Evolutionary conservation across 257 asterid genomes (phyloP), one percentile per base, ranked within the genome.

Genomic region (Gentiana macrophylla): DNA sequence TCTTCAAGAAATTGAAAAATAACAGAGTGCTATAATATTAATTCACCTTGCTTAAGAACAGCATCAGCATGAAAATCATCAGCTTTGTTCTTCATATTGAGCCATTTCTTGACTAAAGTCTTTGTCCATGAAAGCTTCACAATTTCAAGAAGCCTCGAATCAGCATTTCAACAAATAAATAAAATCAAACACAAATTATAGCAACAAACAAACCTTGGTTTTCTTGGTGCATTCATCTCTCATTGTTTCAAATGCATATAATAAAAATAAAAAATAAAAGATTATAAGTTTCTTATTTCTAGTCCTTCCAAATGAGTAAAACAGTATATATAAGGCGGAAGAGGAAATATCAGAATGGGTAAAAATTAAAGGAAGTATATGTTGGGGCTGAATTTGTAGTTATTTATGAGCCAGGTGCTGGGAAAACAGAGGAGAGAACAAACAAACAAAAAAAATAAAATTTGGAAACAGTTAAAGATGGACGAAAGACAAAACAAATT

Each of bases 41-140:
- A 66, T 66, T 74, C 67, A 79, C 96, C 92, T 76, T 72, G 70
- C 53, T 37, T 68, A 53, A 74, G 74, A 72, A 83, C 68, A 78
- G 81, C 94, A 72, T 84, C 98, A 43, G 98, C 97, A 61, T 92
- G 98, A 65, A 79, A 87, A 59, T 92, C 97, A 74, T 88, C 91
- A n/a, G 85, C 73, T 62, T 82, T 85, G 85, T 76, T 77, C 75
- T 65, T 88, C 77, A 83, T 73, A 71, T 92, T 85, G 84, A 92
- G 73, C 98, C 93, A 87, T 85, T 92, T 92, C 86, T 92, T 88
- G 69, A 92, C 91, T 48, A 92, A 82, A 36, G 85, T 75, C 75
- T 88, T 92, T 12, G 97, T 77, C 95, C 95, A 87, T 47, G 97
- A 81, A 77, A 81, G 57, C 95, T 87, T 62, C 70, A 67, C 47